Conservation (phyloP, 2,329 filamentous ascomycete genomes). For the Fusarium sp. region DNA sequence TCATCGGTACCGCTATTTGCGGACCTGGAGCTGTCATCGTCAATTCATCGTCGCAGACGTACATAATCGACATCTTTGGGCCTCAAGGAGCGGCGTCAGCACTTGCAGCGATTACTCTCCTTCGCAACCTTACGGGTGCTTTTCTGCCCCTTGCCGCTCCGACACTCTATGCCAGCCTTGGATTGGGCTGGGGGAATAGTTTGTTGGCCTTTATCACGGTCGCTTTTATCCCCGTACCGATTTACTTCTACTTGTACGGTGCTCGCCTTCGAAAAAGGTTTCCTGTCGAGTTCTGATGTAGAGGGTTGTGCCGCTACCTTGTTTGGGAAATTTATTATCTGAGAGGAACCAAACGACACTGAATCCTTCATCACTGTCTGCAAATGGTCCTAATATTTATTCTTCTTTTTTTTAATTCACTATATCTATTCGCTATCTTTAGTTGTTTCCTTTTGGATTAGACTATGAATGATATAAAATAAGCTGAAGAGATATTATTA, state of each 20-base stretch:
- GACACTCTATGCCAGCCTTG: slow-evolving; percentile 45
- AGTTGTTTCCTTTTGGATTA: background rate
- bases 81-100: slow-evolving; percentile 19
- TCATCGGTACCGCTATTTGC: slow-evolving; percentile 9
- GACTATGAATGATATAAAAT: accelerated
- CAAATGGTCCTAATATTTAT: accelerated
- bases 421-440: background rate
- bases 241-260: slow-evolving; percentile 52
- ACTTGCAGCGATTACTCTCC: slow-evolving; percentile 25
- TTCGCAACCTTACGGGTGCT: slow-evolving; percentile 10
- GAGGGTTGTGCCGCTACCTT: accelerated
- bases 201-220: slow-evolving; percentile 54
- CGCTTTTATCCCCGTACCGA: slow-evolving; percentile 53
- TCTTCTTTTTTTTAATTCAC: background rate
- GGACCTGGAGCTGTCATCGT: background rate
- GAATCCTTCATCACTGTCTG: accelerated
- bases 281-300: background rate
- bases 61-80: background rate
- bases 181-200: slow-evolving; percentile 58
- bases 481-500: background rate
- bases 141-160: slow-evolving; percentile 21
- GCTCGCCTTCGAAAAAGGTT: slow-evolving; percentile 42
- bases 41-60: slow-evolving; percentile 10
- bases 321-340: background rate
- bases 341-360: accelerated